Evolutionary conservation across 2,329 filamentous ascomycete species (phyloP).

Genomic region (Trichoderma sp.): DNA sequence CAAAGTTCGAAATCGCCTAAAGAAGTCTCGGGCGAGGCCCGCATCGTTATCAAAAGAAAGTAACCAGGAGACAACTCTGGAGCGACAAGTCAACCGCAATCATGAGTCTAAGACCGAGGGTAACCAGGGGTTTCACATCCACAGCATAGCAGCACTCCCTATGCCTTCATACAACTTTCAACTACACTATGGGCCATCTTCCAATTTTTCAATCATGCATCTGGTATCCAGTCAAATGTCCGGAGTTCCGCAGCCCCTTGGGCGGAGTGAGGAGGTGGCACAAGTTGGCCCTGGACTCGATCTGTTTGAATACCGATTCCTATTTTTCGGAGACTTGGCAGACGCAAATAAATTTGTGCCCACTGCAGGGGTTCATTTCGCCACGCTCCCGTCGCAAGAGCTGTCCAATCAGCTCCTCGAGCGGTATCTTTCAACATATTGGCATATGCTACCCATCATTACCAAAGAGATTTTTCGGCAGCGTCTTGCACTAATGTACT

Average conservation of each 20-base stretch:
- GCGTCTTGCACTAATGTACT: background rate
- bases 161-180: background rate
- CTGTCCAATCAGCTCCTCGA: background rate
- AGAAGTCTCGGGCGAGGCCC: background rate
- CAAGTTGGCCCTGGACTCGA: background rate
- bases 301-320: background rate
- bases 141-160: background rate
- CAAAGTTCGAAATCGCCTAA: background rate
- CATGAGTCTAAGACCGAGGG: background rate
- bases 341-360: background rate
- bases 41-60: background rate
- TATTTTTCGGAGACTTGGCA: background rate
- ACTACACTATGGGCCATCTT: background rate
- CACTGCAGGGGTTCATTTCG: background rate
- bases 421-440: background rate
- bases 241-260: background rate
- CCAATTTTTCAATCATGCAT: background rate
- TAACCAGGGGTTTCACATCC: background rate
- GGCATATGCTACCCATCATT: background rate
- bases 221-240: background rate
- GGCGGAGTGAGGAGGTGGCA: background rate
- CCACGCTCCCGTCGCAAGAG: background rate
- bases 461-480: background rate
- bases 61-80: background rate
- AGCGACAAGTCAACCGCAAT: background rate